Base-by-base conservation (phyloP, 306 rosid species). In the Dicorynia guianensis region DNA sequence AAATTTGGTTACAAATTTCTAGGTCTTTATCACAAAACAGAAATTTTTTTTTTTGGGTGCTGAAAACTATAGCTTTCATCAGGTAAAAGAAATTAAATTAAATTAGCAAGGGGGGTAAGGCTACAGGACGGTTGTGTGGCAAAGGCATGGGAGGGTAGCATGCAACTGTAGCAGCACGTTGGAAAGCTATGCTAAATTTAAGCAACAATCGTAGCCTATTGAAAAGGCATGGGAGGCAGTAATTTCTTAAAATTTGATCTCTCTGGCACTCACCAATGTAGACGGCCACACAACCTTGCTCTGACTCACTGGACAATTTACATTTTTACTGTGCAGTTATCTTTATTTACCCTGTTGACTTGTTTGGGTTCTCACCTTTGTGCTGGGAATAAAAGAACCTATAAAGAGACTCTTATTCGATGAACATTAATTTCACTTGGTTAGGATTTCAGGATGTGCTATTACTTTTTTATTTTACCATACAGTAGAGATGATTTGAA, bases 51-150 rank as follows among this genome's bases (percentile, higher is more conserved):
- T 17, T 42, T 25, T 25, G 1, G 30, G 6, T 38, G 13, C 56
- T 46, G 19, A 39, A 39, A 18, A 47, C 20, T 18, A 59, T 6
- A 61, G 6, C 11, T 68, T 15, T 44, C 60, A 66, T 47, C n/a
- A 25, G 17, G 3, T 6, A 48, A 0, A 63, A 40, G 69, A 33
- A 61, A 25, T 25, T 59, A 49, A 43, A 52, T 48, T 50, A 20
- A 25, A 25, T 1, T 25, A 25, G 30, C 30, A 25, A 25, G 30
- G 2, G 30, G 1, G 1, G 30, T 25, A 25, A 43, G 36, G n/a
- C 1, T 73, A 8, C 40, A 39, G 5, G 12, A 52, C 34, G 43
- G 79, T 40, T 80, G 80, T 74, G 80, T 61, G 60, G 80, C 63
- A 74, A 80, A 68, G 72, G 17, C 46, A 74, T 17, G 56, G 18